phyloP scores from a whole-genome alignment of 139 green algal species.

The Dunaliella sp. region DNA sequence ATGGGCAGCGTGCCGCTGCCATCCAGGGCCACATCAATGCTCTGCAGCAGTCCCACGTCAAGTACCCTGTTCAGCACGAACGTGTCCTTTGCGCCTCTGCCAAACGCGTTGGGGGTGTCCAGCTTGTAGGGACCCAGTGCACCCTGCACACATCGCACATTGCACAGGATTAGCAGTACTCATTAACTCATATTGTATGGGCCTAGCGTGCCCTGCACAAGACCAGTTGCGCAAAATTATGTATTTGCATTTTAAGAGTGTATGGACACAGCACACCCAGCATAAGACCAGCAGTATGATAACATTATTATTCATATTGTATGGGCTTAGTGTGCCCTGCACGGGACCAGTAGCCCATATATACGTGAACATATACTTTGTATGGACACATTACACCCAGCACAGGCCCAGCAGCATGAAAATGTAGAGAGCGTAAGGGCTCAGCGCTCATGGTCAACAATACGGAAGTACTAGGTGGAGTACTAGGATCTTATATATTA shows the following conservation, averaged over 20 bases:
- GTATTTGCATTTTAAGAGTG: not conserved
- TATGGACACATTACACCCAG: too few relatives aligned
- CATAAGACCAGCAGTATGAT: not conserved
- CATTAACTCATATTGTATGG: not conserved
- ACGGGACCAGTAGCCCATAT: too few relatives aligned
- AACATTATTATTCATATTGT: not conserved
- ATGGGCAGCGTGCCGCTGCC: constrained; percentile 27
- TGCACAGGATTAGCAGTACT: not conserved
- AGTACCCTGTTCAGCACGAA: constrained; percentile 23
- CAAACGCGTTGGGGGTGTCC: constrained; percentile 46
- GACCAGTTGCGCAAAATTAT: not conserved
- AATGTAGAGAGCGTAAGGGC: not conserved
- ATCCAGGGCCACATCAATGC: constrained; percentile 19
- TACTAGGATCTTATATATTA: not conserved
- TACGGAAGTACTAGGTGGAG: too few relatives aligned
- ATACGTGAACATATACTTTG: too few relatives aligned
- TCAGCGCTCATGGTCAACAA: too few relatives aligned
- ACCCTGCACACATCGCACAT: constrained; percentile 6
- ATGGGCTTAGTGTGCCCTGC: too few relatives aligned
- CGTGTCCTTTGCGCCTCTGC: constrained; percentile 34
- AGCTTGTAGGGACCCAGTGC: constrained; percentile 39
- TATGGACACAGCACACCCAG: not conserved
- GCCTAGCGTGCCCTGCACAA: too few relatives aligned
- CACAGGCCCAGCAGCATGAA: too few relatives aligned
- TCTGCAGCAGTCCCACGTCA: constrained; percentile 33